Conservation (phyloP, 345 rosid species). For the Eucalyptus polybractea region DNA sequence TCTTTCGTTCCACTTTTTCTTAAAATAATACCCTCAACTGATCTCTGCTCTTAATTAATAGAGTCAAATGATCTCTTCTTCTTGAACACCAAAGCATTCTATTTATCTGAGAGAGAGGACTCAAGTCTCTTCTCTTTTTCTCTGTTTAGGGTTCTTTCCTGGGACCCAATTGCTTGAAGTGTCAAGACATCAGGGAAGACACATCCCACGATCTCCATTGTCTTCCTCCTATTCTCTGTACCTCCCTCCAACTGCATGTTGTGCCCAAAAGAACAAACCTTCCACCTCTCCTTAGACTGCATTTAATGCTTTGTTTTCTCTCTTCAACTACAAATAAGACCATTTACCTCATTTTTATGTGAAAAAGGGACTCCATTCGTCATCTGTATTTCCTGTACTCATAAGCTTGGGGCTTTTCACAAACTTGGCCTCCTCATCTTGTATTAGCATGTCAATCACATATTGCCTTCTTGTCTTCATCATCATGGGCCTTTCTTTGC, state of each 20-base stretch:
- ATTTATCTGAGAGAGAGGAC: not conserved
- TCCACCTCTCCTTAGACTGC: not conserved
- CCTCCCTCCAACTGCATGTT: not conserved
- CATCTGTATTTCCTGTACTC: not conserved
- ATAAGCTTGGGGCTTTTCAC: not conserved
- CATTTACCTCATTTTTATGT: not conserved
- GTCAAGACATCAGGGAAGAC: not conserved
- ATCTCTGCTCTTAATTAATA: not conserved
- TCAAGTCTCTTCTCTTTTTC: not conserved
- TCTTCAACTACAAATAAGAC: constrained; percentile 11
- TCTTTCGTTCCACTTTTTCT: not conserved
- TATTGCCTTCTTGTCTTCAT: not conserved
- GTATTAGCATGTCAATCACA: not conserved
- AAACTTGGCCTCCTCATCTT: not conserved
- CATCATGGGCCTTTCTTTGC: not conserved
- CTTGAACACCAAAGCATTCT: not conserved
- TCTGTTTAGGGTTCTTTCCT: not conserved
- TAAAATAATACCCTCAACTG: not conserved
- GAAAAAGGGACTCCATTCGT: not conserved
- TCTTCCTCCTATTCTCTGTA: not conserved
- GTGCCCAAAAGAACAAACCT: not conserved
- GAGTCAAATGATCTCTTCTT: not conserved
- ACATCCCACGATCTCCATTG: not conserved
- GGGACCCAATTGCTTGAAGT: not conserved
- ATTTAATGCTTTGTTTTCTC: not conserved